Base-by-base conservation (phyloP, 2,329 filamentous ascomycete species). In the Sclerotinia sclerotiorum region DNA sequence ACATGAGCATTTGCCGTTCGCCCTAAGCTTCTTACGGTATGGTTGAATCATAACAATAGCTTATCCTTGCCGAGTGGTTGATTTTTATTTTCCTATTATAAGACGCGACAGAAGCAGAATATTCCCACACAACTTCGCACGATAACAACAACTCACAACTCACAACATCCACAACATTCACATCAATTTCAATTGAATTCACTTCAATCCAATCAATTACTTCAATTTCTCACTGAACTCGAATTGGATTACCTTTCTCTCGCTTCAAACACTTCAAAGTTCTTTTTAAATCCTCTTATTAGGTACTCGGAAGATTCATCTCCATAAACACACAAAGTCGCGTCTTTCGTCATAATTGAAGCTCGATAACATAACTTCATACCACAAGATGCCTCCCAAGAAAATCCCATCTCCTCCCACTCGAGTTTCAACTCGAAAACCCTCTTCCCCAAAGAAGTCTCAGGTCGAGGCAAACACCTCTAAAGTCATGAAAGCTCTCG, bases 391-490 rank as follows among this genome's bases (percentile, higher is more conserved):
- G 62, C 49, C 62, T 44, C 62, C 62, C 21, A 65, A 65, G 62
- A 54, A 62, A 24, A 42, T 49, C 19, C 44, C 35, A 29, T 24
- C 65, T 5, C 49, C 65, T 63, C 49, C 65, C 24, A 68, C 57
- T 63, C 65, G 65, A 63, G 57, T 56, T 27, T 68, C 65, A 27
- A 44, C 57, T 63, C 57, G 65, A 19, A 54, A 55, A 55, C 35
- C 17, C 42, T 51, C 56, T 39, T 46, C 65, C n/a, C 35, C 65
- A 15, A 51, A 67, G 39, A 51, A 27, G 1, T 4, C 3, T 27
- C 32, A 63, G 35, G 49, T 65, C n/a, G 27, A 65, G 29, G 52
- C 49, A 54, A 65, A 42, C 32, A 57, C 62, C 32, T 54, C 62
- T 15, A 65, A 27, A 48, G 51, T 52, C 2, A 39, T 54, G 51